Evolutionary conservation across 148 eudicot species (phyloP).

Genomic region (Persicaria maculosa): DNA sequence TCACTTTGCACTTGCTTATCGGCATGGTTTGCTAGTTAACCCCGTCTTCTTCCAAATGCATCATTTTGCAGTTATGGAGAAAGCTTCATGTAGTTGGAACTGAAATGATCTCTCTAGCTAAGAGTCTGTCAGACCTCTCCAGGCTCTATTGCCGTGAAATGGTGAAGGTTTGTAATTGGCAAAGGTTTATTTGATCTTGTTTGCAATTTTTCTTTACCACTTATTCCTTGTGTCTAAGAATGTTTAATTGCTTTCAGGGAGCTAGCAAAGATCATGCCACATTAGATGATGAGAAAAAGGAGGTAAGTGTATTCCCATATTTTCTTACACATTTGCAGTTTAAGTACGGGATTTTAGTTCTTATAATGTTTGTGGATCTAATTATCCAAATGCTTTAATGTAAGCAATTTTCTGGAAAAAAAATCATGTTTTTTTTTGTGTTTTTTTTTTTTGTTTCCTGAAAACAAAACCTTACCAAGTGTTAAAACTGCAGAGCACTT

Average conservation of each 20-base stretch:
- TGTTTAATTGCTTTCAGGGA: conserved; percentile 5
- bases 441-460: background rate
- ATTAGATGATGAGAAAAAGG: background rate
- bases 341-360: background rate
- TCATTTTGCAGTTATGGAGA: conserved; percentile 51
- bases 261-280: background rate
- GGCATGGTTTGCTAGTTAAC: background rate
- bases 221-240: background rate
- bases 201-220: background rate
- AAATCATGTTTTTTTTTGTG: background rate
- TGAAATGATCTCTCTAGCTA: conserved; percentile 64
- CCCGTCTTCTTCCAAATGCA: background rate
- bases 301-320: background rate
- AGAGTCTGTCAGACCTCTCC: conserved; percentile 56
- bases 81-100: conserved; percentile 61
- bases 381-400: background rate
- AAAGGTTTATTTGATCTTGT: background rate
- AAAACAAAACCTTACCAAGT: background rate
- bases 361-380: background rate
- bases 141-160: conserved; percentile 35
- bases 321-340: background rate
- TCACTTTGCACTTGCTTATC: conserved; percentile 10
- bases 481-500: background rate
- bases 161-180: conserved; percentile 31
- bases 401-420: background rate